Percentiles rank a stretch among this genome's conserved stretches.
Conservation (phyloP, 139 green algal species). For the Closterium sp. region DNA sequence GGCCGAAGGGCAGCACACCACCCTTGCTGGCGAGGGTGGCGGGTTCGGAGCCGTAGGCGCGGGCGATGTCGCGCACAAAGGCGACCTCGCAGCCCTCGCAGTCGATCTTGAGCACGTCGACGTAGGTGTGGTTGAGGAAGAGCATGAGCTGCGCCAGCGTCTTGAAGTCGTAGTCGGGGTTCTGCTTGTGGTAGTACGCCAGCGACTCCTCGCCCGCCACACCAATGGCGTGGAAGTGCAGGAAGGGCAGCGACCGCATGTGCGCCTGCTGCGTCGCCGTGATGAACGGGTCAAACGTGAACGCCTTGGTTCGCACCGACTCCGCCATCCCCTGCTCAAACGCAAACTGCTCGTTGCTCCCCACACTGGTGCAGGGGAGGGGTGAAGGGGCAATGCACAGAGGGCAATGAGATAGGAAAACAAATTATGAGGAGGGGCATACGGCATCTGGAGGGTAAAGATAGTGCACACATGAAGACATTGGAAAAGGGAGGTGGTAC, state of each 20-base stretch:
- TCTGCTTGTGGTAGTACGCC: not conserved
- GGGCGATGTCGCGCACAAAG: not conserved
- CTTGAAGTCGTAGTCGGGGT: not conserved
- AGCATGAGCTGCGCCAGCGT: not conserved
- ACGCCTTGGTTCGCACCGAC: not conserved
- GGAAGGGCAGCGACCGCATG: not conserved
- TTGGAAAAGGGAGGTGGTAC: not conserved
- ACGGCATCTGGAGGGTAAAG: not conserved
- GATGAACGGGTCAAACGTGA: not conserved
- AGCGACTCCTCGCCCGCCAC: not conserved
- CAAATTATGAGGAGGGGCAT: no score
- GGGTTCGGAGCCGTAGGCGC: not conserved
- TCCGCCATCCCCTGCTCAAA: not conserved
- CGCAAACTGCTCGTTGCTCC: not conserved
- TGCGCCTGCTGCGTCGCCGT: not conserved
- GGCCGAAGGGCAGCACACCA: not conserved
- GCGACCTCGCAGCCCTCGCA: constrained; percentile 11
- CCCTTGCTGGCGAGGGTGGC: not conserved
- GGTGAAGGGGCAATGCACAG: not conserved
- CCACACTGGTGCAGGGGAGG: not conserved
- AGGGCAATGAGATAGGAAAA: no score
- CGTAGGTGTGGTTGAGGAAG: not conserved
- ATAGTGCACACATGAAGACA: not conserved
- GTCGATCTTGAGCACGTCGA: constrained; percentile 14
- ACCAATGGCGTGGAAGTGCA: not conserved